These are phyloP conservation scores for Cerioporus squamosus DNA, from an alignment of 1,284 basidiomycete species.

Conservation along the genomic window DNA sequence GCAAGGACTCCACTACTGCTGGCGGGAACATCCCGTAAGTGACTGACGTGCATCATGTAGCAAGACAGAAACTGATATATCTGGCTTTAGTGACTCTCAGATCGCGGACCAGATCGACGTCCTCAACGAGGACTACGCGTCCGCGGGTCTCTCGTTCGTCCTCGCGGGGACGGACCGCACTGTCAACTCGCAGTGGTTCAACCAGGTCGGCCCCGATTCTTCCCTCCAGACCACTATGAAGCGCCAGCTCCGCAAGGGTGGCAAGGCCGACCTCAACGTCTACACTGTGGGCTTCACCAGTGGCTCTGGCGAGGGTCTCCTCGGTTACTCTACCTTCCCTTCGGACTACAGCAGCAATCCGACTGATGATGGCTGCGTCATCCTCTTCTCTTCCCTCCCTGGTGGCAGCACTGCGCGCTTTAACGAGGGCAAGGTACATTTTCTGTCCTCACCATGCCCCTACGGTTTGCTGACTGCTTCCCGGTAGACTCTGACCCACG, in stretches of 20 bases:
- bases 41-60: background rate
- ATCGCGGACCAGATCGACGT: constrained; percentile 46
- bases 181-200: constrained; percentile 53
- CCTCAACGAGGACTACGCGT: constrained; percentile 50
- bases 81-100: constrained; percentile 37
- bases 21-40: constrained; percentile 52
- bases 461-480: background rate
- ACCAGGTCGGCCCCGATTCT: constrained; percentile 41
- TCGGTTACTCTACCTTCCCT: constrained; percentile 58
- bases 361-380: constrained; percentile 53
- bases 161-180: constrained; percentile 50
- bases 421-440: constrained; percentile 42
- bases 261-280: constrained; percentile 49
- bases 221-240: constrained; percentile 57
- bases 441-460: background rate
- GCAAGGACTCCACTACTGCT: constrained; percentile 38
- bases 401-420: constrained; percentile 49
- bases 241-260: constrained; percentile 45
- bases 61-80: too few relatives aligned
- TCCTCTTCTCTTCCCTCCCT: constrained; percentile 53
- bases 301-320: constrained; percentile 38
- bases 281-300: constrained; percentile 53
- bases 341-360: constrained; percentile 41
- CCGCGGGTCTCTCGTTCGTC: constrained; percentile 46
- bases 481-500: constrained; percentile 55